A percentile compares a stretch with the other conserved stretches of the same genome.
Evolutionary conservation across 352 stramenopile genomes (phyloP).

Genomic region (Blastocystis sp.): DNA sequence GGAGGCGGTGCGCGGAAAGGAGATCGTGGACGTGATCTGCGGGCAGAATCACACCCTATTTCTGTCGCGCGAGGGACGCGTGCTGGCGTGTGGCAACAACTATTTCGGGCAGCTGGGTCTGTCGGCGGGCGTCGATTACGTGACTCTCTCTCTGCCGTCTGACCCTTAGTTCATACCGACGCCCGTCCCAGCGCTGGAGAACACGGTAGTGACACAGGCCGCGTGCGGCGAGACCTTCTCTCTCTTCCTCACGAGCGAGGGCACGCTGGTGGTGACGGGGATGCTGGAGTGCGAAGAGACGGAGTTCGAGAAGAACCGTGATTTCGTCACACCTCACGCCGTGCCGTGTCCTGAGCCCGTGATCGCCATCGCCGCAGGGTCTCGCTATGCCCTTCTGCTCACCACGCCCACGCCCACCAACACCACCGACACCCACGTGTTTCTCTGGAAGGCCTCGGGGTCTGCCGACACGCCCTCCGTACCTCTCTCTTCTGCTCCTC

Average conservation of each 20-base stretch:
- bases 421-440: slow-evolving; percentile 8
- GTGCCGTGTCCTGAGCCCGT: not conserved
- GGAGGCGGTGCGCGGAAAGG: not conserved
- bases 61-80: not conserved
- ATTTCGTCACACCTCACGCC: not conserved
- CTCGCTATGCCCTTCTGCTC: slow-evolving; percentile 23
- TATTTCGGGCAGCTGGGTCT: slow-evolving; percentile 76
- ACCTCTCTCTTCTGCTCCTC: not conserved
- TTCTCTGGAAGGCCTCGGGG: slow-evolving; percentile 12
- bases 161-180: slow-evolving; percentile 23
- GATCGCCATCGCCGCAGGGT: slow-evolving; percentile 26
- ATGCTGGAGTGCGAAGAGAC: slow-evolving; percentile 19
- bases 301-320: not conserved
- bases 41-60: slow-evolving; percentile 76
- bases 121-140: slow-evolving; percentile 70
- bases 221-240: slow-evolving; percentile 52
- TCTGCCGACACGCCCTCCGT: not conserved
- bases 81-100: slow-evolving; percentile 43
- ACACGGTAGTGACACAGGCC: not conserved
- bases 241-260: slow-evolving; percentile 16
- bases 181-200: not conserved
- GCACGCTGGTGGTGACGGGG: slow-evolving; percentile 2
- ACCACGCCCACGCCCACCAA: not conserved
- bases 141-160: not conserved
- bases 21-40: slow-evolving; percentile 74